These are phyloP conservation scores for Citrus glauca DNA, from an alignment of 345 rosid species.

Conservation along the genomic window DNA sequence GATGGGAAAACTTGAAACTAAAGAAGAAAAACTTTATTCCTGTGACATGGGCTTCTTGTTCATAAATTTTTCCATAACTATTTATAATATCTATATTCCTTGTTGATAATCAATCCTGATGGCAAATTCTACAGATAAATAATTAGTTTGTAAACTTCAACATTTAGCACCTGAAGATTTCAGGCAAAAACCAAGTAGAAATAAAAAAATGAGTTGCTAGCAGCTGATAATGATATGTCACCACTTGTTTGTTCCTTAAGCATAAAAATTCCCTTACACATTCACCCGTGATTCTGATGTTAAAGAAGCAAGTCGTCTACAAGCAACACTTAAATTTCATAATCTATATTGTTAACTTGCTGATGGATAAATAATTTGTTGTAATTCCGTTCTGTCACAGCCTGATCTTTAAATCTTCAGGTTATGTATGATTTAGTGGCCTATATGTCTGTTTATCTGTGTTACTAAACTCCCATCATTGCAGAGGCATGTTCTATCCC, in stretches of 20 bases:
- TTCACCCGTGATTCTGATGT: not conserved
- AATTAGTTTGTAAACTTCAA: not conserved
- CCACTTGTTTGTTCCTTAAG: not conserved
- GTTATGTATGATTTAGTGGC: not conserved
- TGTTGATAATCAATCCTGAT: not conserved
- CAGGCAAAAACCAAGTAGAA: not conserved
- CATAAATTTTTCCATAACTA: not conserved
- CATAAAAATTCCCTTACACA: not conserved
- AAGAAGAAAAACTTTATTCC: not conserved
- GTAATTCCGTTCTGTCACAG: not conserved
- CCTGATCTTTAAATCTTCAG: not conserved
- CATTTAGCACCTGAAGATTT: not conserved
- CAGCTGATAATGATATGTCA: not conserved
- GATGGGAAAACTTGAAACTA: not conserved
- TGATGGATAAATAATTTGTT: not conserved
- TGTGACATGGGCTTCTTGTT: not conserved
- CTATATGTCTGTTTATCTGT: not conserved
- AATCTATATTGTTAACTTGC: too few relatives aligned
- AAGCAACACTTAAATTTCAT: too few relatives aligned
- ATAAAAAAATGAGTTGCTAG: not conserved
- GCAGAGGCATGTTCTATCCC: slow-evolving; percentile 81
- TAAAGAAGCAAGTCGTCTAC: too few relatives aligned
- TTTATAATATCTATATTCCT: not conserved
- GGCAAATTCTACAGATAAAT: not conserved
- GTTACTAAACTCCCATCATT: slow-evolving; percentile 13